phyloP scores from a whole-genome alignment of 768 basidiomycete species.

The Leccinum uliginosum region DNA sequence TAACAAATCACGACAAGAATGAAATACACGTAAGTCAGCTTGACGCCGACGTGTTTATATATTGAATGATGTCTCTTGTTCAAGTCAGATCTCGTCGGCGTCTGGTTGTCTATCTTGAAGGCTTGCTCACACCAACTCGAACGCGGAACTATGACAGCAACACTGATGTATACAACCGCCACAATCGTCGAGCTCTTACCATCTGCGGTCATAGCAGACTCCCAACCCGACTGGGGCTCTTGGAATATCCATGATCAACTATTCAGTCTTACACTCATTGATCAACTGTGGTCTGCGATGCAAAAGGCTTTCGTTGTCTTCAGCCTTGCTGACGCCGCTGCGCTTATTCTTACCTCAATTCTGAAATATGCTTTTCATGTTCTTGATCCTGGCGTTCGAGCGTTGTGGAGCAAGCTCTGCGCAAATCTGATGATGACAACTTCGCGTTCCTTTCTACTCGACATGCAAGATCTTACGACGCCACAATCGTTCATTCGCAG shows the following conservation, averaged over 20 bases:
- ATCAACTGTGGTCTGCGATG: constrained; percentile 49
- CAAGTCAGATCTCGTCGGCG: constrained; percentile 38
- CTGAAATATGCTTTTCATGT: constrained; percentile 42
- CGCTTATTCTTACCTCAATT: constrained; percentile 42
- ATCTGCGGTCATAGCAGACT: neutral
- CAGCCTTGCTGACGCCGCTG: constrained; percentile 42
- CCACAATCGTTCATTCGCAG: constrained; percentile 19
- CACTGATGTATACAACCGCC: constrained; percentile 32
- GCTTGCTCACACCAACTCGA: constrained; percentile 42
- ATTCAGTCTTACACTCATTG: constrained; percentile 36
- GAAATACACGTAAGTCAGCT: constrained; percentile 25
- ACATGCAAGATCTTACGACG: constrained; percentile 27
- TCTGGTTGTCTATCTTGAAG: constrained; percentile 58
- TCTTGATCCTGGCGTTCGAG: constrained; percentile 34
- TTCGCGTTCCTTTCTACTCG: constrained; percentile 37
- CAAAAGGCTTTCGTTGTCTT: constrained; percentile 42
- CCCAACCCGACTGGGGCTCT: constrained; percentile 18
- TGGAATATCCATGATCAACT: constrained; percentile 31
- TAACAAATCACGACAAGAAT: constrained; percentile 14
- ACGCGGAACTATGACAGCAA: constrained; percentile 30
- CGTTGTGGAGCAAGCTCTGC: constrained; percentile 48
- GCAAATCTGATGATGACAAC: constrained; percentile 41
- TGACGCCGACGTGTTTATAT: neutral
- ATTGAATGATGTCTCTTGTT: constrained; percentile 3
- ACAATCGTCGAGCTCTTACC: constrained; percentile 37